Conservation (phyloP, 345 rosid genomes). For the Citrus glauca region DNA sequence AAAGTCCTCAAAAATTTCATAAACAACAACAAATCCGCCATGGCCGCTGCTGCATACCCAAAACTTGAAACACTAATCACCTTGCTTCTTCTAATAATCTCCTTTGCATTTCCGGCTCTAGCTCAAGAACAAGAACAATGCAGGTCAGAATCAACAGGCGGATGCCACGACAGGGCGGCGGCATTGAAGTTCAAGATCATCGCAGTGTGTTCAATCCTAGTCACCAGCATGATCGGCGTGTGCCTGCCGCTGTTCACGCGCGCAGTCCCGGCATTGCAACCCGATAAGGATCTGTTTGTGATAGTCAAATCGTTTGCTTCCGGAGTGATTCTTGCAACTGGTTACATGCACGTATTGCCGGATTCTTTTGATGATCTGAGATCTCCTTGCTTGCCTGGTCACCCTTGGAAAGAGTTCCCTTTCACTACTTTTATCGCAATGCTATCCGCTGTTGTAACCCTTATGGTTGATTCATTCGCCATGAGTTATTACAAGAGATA, state of each 20-base stretch:
- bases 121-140: conserved; percentile 13
- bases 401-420: conserved; percentile 45
- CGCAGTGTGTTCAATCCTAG: conserved; percentile 30
- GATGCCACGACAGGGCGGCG: conserved; percentile 21
- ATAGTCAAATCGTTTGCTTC: conserved; percentile 33
- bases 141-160: background rate
- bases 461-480: conserved; percentile 39
- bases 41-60: background rate
- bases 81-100: conserved; percentile 8
- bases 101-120: conserved; percentile 1
- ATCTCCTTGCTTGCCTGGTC: conserved; percentile 28
- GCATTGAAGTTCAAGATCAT: conserved; percentile 28
- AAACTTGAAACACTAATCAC: background rate
- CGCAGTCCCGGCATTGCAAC: conserved; percentile 14
- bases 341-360: conserved; percentile 48
- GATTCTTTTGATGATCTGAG: conserved; percentile 26
- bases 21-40: background rate
- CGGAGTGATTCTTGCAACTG: conserved; percentile 41
- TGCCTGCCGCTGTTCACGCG: conserved; percentile 26
- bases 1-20: background rate
- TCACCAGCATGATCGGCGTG: conserved; percentile 31
- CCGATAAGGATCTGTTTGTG: conserved; percentile 21
- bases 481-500: conserved; percentile 25
- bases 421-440: conserved; percentile 40
- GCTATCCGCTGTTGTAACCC: conserved; percentile 33